These are phyloP conservation scores for Acanthamoeba culbertsoni DNA, from an alignment of 208 protist genomes.

Conservation along the genomic window DNA sequence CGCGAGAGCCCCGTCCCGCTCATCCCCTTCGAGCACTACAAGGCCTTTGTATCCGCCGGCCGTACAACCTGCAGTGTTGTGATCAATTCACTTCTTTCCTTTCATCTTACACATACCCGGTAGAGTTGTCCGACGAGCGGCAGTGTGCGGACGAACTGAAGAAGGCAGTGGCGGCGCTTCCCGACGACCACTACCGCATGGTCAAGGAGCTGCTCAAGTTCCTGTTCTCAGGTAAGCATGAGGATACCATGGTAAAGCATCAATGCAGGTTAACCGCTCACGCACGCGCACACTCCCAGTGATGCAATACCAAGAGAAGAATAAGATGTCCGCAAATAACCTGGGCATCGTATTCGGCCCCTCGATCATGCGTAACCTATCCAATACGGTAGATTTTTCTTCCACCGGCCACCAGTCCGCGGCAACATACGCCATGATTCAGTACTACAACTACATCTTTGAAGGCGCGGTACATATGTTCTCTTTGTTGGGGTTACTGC, in stretches of 20 bases:
- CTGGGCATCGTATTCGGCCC: constrained; percentile 41
- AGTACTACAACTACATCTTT: constrained; percentile 44
- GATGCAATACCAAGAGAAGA: background rate
- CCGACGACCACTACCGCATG: background rate
- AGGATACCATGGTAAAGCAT: too few species aligned
- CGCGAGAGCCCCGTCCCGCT: constrained; percentile 22
- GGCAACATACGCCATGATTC: background rate
- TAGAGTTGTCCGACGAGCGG: background rate
- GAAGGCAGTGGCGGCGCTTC: background rate
- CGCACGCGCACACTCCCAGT: background rate
- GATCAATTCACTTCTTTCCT: background rate
- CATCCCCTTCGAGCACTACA: background rate
- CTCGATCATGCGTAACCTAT: constrained; percentile 13
- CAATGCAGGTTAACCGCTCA: background rate
- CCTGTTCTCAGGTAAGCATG: background rate
- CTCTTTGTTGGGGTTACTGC: background rate
- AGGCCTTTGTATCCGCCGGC: background rate
- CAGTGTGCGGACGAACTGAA: background rate
- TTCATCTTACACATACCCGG: background rate
- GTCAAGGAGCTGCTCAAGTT: background rate
- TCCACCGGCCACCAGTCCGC: background rate
- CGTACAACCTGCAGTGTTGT: background rate
- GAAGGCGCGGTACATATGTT: background rate
- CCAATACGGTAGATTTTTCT: constrained; percentile 23
- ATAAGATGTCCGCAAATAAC: constrained; percentile 39